A percentile compares a stretch with the other conserved stretches of the same genome.
Conservation (phyloP, 2,329 filamentous ascomycete genomes). For the Botrytis tulipae region DNA sequence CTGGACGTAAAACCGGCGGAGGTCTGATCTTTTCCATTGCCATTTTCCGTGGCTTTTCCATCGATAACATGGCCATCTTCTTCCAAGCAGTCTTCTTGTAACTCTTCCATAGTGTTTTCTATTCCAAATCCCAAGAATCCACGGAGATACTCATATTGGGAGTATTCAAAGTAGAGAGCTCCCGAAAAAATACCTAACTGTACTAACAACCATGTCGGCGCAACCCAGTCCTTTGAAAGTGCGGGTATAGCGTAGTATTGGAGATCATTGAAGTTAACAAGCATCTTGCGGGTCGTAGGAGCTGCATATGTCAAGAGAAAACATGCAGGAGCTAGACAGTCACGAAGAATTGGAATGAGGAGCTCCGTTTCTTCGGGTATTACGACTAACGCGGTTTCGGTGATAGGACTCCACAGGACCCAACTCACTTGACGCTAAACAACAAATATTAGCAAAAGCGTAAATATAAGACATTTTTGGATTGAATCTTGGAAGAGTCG, state of each 20-base stretch:
- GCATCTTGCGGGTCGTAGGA: constrained; percentile 59
- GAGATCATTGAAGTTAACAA: constrained; percentile 52
- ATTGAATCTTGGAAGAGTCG: not conserved
- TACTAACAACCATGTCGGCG: constrained; percentile 53
- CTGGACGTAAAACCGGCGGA: constrained; percentile 36
- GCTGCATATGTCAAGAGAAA: constrained; percentile 58
- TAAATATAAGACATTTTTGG: no score
- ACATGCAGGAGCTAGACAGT: constrained; percentile 27
- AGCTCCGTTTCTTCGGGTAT: constrained; percentile 62
- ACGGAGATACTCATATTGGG: constrained; percentile 45
- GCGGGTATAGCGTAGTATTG: constrained; percentile 52
- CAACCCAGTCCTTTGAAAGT: constrained; percentile 42
- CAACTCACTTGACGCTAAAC: constrained; percentile 54
- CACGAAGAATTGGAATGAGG: constrained; percentile 48
- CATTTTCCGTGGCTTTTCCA: not conserved
- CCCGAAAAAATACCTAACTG: constrained; percentile 62
- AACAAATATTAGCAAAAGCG: constrained; percentile 24
- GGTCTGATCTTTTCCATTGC: not conserved
- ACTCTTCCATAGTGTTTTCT: constrained; percentile 11
- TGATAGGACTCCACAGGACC: constrained; percentile 54
- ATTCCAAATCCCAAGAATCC: constrained; percentile 25
- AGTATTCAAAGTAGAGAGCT: constrained; percentile 56
- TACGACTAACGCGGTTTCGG: constrained; percentile 53
- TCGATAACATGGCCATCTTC: not conserved
- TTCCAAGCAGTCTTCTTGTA: constrained; percentile 13